Percentiles rank a stretch among this genome's conserved stretches.
Conservation (phyloP, 2,329 filamentous ascomycete genomes). For the Alternaria conjuncta region DNA sequence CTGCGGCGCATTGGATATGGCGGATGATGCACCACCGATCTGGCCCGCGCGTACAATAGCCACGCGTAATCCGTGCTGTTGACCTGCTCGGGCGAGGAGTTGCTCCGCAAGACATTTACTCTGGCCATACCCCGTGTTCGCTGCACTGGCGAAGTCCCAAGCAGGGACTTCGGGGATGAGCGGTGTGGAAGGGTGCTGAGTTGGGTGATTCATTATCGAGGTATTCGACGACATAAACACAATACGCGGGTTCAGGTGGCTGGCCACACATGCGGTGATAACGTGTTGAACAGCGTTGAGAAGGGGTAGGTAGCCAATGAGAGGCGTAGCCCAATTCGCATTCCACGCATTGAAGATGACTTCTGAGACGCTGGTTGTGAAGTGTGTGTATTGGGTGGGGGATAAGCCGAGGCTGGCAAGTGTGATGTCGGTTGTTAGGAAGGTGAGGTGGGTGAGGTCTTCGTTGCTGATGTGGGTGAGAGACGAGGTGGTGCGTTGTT, state of each 20-base stretch:
- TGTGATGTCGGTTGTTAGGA: background rate
- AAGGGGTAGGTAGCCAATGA: background rate
- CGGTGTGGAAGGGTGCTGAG: background rate
- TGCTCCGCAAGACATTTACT: background rate
- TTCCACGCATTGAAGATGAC: slow-evolving; percentile 2
- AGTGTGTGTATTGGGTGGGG: background rate
- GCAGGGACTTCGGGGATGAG: background rate
- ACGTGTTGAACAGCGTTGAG: background rate
- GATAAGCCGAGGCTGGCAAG: background rate
- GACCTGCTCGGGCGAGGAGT: background rate
- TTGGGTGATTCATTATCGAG: background rate
- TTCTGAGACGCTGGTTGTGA: background rate
- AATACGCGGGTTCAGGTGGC: background rate
- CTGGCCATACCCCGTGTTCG: background rate
- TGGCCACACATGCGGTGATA: background rate
- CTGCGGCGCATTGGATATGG: background rate
- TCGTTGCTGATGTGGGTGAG: background rate
- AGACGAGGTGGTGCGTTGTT: background rate
- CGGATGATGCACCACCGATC: background rate
- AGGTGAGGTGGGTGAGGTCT: background rate
- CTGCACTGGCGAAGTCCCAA: background rate
- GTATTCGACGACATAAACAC: background rate
- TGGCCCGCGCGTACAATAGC: background rate
- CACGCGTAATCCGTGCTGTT: background rate
- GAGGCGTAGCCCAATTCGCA: background rate